phyloP scores from a whole-genome alignment of 2,329 filamentous ascomycete genomes.

The Ophiosphaerella narmari region DNA sequence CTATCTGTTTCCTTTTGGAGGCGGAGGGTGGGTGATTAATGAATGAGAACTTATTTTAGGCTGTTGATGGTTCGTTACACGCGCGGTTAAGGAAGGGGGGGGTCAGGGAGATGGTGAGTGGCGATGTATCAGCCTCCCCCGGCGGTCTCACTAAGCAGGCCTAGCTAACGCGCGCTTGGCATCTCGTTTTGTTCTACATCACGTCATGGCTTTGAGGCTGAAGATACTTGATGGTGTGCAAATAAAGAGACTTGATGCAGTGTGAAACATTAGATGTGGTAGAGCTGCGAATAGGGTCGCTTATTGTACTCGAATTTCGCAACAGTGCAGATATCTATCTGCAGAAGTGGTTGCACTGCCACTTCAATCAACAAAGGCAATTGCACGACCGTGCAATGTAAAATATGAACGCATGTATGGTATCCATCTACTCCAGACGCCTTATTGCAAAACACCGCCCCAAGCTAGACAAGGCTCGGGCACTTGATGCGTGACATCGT shows the following conservation, averaged over 20 bases:
- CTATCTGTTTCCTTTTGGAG: no score
- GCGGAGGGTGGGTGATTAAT: no score
- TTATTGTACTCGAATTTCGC: not conserved
- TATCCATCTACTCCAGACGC: conserved; percentile 18
- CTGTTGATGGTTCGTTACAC: no score
- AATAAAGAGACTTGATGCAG: not conserved
- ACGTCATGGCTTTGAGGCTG: no score
- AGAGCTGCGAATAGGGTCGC: not conserved
- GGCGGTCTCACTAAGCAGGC: no score
- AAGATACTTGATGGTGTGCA: no score
- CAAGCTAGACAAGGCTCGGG: conserved; percentile 15
- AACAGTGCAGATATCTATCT: not conserved
- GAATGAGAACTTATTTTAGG: no score
- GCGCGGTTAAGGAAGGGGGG: no score
- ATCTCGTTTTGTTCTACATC: no score
- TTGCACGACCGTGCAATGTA: not conserved
- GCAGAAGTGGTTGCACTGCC: not conserved
- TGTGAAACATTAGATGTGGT: not conserved
- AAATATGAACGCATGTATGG: not conserved
- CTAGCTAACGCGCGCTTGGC: no score
- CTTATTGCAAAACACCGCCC: conserved; percentile 16
- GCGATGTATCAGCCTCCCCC: no score
- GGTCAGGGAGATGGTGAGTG: no score
- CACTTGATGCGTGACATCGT: conserved; percentile 25
- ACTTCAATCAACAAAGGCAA: not conserved